These are phyloP conservation scores for Solanum ossicruentum DNA, from an alignment of 257 asterid species.

Conservation along the genomic window DNA sequence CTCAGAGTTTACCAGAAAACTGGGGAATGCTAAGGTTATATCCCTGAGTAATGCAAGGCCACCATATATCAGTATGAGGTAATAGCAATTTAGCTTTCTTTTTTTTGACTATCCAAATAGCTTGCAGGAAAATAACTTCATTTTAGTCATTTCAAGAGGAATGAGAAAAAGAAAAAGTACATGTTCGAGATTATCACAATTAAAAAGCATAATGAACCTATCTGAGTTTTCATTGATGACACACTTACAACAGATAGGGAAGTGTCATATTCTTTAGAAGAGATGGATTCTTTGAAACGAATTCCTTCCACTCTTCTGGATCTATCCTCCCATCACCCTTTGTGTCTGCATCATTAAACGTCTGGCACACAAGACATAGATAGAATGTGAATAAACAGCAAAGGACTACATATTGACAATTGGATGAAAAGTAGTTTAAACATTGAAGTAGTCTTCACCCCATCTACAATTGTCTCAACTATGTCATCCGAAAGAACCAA, in stretches of 20 bases:
- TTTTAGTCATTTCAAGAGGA: neutral
- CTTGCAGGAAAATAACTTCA: neutral
- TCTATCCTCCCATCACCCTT: slow-evolving; percentile 88
- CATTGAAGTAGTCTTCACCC: slow-evolving; percentile 23
- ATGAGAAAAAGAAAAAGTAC: neutral
- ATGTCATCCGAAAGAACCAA: slow-evolving; percentile 67
- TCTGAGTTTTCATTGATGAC: neutral
- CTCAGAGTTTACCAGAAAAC: slow-evolving; percentile 50
- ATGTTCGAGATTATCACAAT: neutral
- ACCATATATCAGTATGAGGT: neutral
- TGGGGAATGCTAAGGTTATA: slow-evolving; percentile 69
- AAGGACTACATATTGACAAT: neutral
- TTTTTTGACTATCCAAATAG: neutral
- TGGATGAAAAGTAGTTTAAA: neutral
- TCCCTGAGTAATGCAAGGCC: slow-evolving; percentile 29
- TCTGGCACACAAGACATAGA: slow-evolving; percentile 17
- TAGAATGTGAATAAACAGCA: neutral
- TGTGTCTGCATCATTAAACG: slow-evolving; percentile 59
- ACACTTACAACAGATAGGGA: slow-evolving; percentile 67
- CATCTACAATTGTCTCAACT: slow-evolving; percentile 61
- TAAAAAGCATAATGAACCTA: neutral
- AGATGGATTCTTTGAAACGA: slow-evolving; percentile 69
- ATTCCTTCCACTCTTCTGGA: slow-evolving; percentile 69
- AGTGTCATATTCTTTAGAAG: slow-evolving; percentile 84
- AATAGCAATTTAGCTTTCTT: neutral